Evolutionary conservation across 768 basidiomycete species (phyloP), one percentile per base, ranked within the genome.

Genomic region (Coprinopsis sp.): DNA sequence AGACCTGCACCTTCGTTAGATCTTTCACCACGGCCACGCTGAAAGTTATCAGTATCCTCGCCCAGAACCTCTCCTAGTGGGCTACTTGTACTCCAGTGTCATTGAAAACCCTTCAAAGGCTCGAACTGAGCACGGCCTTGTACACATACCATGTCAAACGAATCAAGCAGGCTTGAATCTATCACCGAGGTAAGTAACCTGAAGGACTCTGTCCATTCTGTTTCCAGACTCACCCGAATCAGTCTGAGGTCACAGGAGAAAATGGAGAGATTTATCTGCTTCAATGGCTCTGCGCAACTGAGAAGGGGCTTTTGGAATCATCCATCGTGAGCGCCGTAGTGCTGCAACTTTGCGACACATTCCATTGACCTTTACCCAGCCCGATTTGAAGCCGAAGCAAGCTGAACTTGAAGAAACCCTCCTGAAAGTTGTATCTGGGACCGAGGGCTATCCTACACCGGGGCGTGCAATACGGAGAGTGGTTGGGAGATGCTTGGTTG

Each of bases 391-490:
- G 60, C 57, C 74, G 1, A 63, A 69, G 3, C 91, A 93, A 59
- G 48, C 73, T 1, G 70, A 69, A 11, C 60, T 92, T 4, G 87
- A 90, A 56, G 68, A 73, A 6, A 70, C 72, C 0, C 65, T 93
- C 31, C 65, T 90, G 51, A 86, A 85, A 55, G 68, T 91, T 39
- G 67, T 91, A 16, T 70, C 79, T 13, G 79, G 81, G 2, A 69
- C 79, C 0, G 71, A 80, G 6, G 74, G 73, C 10, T 86, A 82
- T 54, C 90, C 93, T n/a, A 64, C 76, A 23, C 94, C 95, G 1
- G 95, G 95, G 34, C 84, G 93, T 8, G 90, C 91, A 2, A 67
- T 92, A 33, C 79, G 95, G 31, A 84, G 86, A 48, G 70, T 91
- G 4, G 78, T 87, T 37, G 80, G 87, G 7, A 72, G 88, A 72